Evolutionary conservation across 306 rosid species (phyloP).

Genomic region (Rosa lucieae): DNA sequence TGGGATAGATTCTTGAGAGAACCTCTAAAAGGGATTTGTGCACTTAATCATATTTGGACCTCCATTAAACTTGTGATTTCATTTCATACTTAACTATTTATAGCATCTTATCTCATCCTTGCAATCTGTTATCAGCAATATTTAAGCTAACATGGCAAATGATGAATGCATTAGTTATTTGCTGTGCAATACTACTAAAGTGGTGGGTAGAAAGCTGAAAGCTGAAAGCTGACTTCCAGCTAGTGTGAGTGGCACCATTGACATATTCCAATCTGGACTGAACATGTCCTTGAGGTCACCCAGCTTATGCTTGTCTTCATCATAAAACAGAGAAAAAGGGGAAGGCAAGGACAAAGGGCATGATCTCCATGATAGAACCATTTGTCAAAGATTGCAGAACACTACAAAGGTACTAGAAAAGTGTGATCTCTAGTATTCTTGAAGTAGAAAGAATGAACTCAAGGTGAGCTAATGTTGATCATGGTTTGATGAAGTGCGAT

Average conservation of each 20-base stretch:
- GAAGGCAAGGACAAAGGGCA: not conserved
- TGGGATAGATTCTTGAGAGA: conserved; percentile 16
- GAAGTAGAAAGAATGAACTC: conserved; percentile 10
- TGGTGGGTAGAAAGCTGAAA: conserved; percentile 3
- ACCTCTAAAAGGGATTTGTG: not conserved
- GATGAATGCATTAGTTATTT: not conserved
- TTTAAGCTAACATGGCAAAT: not conserved
- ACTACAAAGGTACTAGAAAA: not conserved
- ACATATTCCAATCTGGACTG: conserved; percentile 10
- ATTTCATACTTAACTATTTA: conserved; percentile 9
- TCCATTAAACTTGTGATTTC: conserved; percentile 3
- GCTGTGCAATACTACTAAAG: not conserved
- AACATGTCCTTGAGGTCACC: conserved; percentile 12
- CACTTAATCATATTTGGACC: not conserved
- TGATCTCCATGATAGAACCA: conserved; percentile 18
- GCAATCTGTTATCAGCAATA: not conserved
- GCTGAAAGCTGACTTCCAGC: conserved; percentile 6
- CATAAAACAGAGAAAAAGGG: conserved; percentile 6
- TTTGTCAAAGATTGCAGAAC: not conserved
- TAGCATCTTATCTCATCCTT: conserved; percentile 16
- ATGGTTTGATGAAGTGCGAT: conserved; percentile 6
- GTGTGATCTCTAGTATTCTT: conserved; percentile 4
- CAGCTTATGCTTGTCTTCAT: conserved; percentile 12
- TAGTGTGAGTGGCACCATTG: conserved; percentile 1
- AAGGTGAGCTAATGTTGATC: not conserved